Evolutionary conservation across 345 rosid species (phyloP), one percentile per base, ranked within the genome.

Genomic region (Brassica juncea): DNA sequence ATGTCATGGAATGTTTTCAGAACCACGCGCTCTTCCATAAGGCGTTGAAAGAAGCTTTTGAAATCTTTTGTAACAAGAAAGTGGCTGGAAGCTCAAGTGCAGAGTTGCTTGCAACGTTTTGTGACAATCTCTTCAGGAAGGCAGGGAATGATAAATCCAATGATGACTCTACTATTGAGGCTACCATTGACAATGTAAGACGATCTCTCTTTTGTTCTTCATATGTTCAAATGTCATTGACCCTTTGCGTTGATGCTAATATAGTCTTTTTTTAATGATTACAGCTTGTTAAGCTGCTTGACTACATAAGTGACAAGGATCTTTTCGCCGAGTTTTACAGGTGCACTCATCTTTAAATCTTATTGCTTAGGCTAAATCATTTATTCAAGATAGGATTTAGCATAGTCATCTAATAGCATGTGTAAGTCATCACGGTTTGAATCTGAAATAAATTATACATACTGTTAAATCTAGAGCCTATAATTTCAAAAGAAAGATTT

Each of bases 241-340:
- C 19, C 6, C 5, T 28, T 63, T 31, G 15, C 23, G 12, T 75
- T 34, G 28, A 37, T 74, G 55, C 65, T 74, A 47, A 54, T 32
- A 62, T n/a, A 14, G 15, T 5, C 8, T 54, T n/a, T 4, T 4
- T 16, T 4, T 19, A 21, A 60, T 27, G 58, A 6, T 47, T 28
- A 58, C 39, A 77, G 80, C 74, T 90, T 4, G 98, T 95, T 37
- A 89, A 88, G 83, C 77, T 93, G 84, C 94, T 93, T 68, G 87
- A 84, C 0, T 89, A 91, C 78, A 84, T 88, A 44, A 84, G 88
- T 55, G 96, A 92, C 68, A 92, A 89, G 79, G 97, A 92, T 74
- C 84, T 92, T 62, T 92, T 88, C 71, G 96, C 90, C 2, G 97
- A 92, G 77, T 92, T 91, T 76, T 91, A 87, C 47, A 78, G 81